These are phyloP conservation scores for Pichia deserticola DNA, from an alignment of 805 yeast species.

Conservation along the genomic window DNA sequence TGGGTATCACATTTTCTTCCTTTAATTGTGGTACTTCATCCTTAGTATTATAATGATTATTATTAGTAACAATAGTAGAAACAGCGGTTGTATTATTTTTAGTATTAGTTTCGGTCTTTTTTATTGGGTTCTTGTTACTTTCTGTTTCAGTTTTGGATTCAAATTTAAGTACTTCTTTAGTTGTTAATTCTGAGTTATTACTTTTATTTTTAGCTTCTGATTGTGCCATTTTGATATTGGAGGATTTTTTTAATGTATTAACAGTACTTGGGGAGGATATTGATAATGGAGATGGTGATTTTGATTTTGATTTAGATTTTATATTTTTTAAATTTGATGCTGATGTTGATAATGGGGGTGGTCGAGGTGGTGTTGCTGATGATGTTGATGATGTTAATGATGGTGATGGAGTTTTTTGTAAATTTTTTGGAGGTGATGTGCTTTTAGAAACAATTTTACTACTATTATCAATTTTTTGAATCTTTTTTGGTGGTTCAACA, in stretches of 20 bases:
- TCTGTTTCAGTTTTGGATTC: no score
- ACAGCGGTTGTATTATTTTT: no score
- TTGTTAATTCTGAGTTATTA: not conserved
- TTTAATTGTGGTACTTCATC: not conserved
- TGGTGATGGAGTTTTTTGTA: not conserved
- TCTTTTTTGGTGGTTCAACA: constrained; percentile 3
- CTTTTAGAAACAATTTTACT: no score
- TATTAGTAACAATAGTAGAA: no score
- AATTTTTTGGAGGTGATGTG: not conserved
- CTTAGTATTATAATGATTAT: not conserved
- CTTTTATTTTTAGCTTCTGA: not conserved
- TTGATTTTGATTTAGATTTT: not conserved
- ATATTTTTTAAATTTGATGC: not conserved
- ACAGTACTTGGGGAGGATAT: not conserved
- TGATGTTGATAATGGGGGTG: not conserved
- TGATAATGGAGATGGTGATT: constrained; percentile 3
- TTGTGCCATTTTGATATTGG: no score
- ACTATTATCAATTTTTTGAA: not conserved
- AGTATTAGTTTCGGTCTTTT: no score
- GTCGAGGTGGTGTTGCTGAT: not conserved
- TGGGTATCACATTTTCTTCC: no score
- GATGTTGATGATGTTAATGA: not conserved
- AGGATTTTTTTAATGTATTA: no score
- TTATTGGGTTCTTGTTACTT: no score
- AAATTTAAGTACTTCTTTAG: no score